Percentiles rank a stretch among this genome's conserved stretches.
Evolutionary conservation across 208 protist species (phyloP).

Genomic region (Leishmania braziliensis): DNA sequence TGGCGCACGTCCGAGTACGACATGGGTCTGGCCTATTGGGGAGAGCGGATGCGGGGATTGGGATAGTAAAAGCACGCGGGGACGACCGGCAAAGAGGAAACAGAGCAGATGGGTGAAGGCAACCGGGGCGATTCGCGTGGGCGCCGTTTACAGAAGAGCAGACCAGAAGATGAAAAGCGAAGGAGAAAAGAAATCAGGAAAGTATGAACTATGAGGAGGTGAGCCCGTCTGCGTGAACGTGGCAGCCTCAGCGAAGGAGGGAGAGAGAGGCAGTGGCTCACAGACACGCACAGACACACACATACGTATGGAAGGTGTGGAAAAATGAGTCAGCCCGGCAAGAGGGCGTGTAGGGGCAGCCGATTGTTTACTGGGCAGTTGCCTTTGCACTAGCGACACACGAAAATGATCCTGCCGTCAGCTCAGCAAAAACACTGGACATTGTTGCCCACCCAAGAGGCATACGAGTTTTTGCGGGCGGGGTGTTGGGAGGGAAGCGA

Average conservation of each 20-base stretch:
- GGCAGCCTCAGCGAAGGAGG: neutral
- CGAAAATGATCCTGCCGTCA: neutral
- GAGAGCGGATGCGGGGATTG: neutral
- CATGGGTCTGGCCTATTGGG: slow-evolving; percentile 19
- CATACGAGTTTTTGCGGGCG: neutral
- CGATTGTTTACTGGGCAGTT: neutral
- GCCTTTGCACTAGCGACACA: neutral
- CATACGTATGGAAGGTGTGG: neutral
- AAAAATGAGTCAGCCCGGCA: neutral
- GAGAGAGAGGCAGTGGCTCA: neutral
- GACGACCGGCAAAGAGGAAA: slow-evolving; percentile 5
- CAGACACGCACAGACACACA: neutral
- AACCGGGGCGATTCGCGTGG: neutral
- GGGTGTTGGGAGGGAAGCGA: neutral
- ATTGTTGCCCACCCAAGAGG: neutral
- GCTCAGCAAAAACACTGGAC: neutral
- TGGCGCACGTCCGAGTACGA: slow-evolving; percentile 69
- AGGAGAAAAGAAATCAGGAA: neutral
- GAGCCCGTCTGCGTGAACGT: neutral
- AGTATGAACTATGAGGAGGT: neutral
- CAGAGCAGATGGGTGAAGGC: neutral
- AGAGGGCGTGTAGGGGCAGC: neutral
- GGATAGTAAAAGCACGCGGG: neutral
- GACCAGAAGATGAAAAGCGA: neutral
- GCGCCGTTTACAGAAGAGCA: neutral